phyloP scores from a whole-genome alignment of 495 filamentous ascomycete genomes.

The Lasiosphaeria hispida region DNA sequence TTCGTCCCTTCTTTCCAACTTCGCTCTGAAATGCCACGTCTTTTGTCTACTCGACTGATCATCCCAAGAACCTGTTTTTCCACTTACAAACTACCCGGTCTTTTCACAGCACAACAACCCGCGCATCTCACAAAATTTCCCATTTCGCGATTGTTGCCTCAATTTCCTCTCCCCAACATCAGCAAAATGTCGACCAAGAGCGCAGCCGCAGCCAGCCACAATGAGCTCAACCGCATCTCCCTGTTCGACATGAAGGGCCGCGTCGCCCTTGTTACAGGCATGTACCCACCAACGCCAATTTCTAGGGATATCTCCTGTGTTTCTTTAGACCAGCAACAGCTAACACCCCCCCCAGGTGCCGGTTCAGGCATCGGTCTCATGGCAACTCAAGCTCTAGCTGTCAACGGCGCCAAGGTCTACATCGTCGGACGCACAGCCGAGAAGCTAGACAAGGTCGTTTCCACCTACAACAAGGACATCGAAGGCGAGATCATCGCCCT shows the following conservation, averaged over 20 bases:
- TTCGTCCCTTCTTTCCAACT: no score
- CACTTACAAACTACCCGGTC: neutral
- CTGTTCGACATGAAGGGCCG: conserved; percentile 62
- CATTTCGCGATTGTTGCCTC: neutral
- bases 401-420: conserved; percentile 80
- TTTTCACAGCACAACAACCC: neutral
- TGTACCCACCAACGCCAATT: neutral
- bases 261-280: conserved; percentile 62
- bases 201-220: conserved; percentile 33
- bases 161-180: neutral
- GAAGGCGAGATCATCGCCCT: conserved; percentile 54
- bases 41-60: no score
- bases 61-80: neutral
- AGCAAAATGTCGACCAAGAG: conserved; percentile 47
- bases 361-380: conserved; percentile 65
- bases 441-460: conserved; percentile 30
- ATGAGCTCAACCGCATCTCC: conserved; percentile 49
- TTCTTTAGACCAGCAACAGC: neutral
- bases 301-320: neutral
- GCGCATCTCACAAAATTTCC: neutral
- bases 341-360: conserved; percentile 14
- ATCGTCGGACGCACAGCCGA: conserved; percentile 68
- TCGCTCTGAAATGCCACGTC: no score
- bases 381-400: conserved; percentile 75
- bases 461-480: conserved; percentile 35